Base-by-base conservation (phyloP, 352 stramenopile genomes). In the Aphanomyces astaci region DNA sequence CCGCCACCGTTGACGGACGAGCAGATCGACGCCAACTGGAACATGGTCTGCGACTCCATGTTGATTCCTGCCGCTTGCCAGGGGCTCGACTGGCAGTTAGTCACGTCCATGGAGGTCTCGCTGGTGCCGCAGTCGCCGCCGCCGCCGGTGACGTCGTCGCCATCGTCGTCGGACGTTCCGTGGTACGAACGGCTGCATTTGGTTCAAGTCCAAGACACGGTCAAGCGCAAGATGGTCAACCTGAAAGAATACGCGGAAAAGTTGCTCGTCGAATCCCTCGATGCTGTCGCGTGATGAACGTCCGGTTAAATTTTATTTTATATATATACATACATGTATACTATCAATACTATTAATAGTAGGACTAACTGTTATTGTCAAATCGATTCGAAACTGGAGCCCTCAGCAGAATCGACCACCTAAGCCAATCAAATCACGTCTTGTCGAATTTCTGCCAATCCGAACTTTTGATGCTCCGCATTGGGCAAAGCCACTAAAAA, bases 1-100 rank as follows among this genome's bases (percentile, higher is more conserved):
- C 82, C 75, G 56, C 56, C 56, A 5, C 2, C 13, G 13, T 31
- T n/a, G 45, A 86, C 76, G 7, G 86, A 86, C 49, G 85, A 92
- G 48, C 81, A 90, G 43, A 90, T 94, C 64, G 84, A 92, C 57
- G 76, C 83, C n/a, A 87, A 94, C 68, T 94, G 85, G 85, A 75
- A 87, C 43, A 60, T 94, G 45, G 78, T 94, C 15, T 81, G 76
- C 43, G 85, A 93, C 57, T 72, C 80, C 0, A 84, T 81, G 45
- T 80, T 80, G 5, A 78, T 76, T 0, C 86, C 73, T 31, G 46
- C 68, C 43, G 49, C 43, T 43, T 65, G 72, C 51, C 76, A 64
- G 9, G 74, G 71, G 5, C n/a, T 52, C 36, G 84, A 90, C 62
- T 93, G 84, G 84, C 78, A 93, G 65, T 76, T 90, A 11, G 82